phyloP scores from a whole-genome alignment of 1,284 basidiomycete species.

The Pseudozyma hubeiensis region DNA sequence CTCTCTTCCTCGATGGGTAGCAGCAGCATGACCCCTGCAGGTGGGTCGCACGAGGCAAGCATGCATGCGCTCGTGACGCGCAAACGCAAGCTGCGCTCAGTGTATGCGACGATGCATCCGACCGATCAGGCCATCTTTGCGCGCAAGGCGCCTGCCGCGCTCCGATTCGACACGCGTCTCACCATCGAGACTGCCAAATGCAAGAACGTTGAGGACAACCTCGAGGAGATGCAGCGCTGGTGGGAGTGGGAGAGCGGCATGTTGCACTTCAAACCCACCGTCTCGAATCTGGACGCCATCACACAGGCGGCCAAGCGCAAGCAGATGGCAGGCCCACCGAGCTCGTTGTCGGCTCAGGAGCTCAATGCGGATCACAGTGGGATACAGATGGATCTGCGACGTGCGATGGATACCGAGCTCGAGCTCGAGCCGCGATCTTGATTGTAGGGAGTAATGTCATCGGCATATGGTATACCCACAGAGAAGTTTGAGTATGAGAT shows the following conservation, averaged over 20 bases:
- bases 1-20: conserved; percentile 35
- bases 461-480: neutral
- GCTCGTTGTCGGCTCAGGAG: conserved; percentile 38
- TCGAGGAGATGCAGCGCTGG: conserved; percentile 51
- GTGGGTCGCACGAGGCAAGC: conserved; percentile 37
- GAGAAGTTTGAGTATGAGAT: neutral
- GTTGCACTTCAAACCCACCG: conserved; percentile 50
- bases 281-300: conserved; percentile 46
- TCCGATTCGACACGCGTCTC: conserved; percentile 40
- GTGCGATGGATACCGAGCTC: conserved; percentile 46
- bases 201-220: conserved; percentile 42
- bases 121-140: conserved; percentile 53
- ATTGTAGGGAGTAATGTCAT: neutral
- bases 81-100: conserved; percentile 48
- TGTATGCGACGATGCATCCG: conserved; percentile 47
- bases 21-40: conserved; percentile 20
- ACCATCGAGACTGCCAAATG: conserved; percentile 50
- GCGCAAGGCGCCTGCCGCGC: conserved; percentile 35
- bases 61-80: conserved; percentile 44
- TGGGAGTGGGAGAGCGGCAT: conserved; percentile 52
- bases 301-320: conserved; percentile 34
- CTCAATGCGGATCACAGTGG: conserved; percentile 48
- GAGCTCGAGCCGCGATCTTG: conserved; percentile 35
- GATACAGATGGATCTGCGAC: conserved; percentile 38
- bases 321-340: conserved; percentile 29